A percentile compares a stretch with the other conserved stretches of the same genome.
These are phyloP conservation scores for Hansenula sp. DNA, from an alignment of 1,139 yeast genomes.

Conservation along the genomic window DNA sequence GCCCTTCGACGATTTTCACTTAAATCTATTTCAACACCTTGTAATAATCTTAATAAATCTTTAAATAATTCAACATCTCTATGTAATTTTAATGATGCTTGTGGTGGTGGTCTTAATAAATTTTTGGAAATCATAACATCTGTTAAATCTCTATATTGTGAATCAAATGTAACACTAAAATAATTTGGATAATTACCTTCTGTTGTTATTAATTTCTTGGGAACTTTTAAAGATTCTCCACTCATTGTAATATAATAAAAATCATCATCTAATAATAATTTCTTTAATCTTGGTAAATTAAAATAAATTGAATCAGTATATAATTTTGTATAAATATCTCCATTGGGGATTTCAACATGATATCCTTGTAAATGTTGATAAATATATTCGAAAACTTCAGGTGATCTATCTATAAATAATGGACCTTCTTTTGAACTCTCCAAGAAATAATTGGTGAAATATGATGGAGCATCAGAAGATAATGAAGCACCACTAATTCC, in stretches of 20 bases:
- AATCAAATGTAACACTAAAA: constrained; percentile 58
- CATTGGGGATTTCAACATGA: constrained; percentile 52
- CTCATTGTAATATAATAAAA: constrained; percentile 59
- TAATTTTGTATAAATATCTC: constrained; percentile 55
- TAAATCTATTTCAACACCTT: constrained; percentile 48
- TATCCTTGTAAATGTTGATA: constrained; percentile 78
- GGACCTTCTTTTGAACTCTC: constrained; percentile 33
- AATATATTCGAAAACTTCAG: constrained; percentile 62
- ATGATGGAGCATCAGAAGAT: constrained; percentile 66
- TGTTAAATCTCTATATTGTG: constrained; percentile 44
- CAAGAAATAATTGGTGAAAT: constrained; percentile 41
- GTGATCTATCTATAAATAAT: constrained; percentile 75
- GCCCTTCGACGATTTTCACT: constrained; percentile 50
- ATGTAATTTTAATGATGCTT: constrained; percentile 49
- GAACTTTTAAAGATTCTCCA: constrained; percentile 51
- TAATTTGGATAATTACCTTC: constrained; percentile 77
- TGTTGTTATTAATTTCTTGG: constrained; percentile 45
- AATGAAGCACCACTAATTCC: constrained; percentile 72
- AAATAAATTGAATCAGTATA: constrained; percentile 75
- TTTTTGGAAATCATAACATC: constrained; percentile 31
- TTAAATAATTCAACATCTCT: constrained; percentile 55
- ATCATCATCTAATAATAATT: constrained; percentile 47
- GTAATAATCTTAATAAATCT: constrained; percentile 53
- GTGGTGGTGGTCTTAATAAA: constrained; percentile 69
- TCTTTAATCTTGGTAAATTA: constrained; percentile 53